Conservation (phyloP, 768 basidiomycete genomes). For the Flagelloscypha sp. region DNA sequence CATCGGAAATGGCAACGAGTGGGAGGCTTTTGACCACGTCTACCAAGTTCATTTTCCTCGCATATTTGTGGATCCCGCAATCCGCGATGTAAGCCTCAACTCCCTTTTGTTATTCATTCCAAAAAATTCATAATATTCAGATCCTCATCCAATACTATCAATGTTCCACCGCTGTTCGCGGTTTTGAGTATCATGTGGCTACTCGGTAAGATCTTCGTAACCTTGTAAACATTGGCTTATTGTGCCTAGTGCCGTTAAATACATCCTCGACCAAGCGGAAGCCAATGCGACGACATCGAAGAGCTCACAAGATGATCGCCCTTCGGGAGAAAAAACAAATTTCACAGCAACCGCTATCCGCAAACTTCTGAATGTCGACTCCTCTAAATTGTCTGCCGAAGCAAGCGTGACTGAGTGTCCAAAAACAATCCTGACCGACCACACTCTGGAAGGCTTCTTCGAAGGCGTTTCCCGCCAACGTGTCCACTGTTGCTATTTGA, state of each 20-base stretch:
- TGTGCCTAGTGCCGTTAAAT: slow-evolving; percentile 62
- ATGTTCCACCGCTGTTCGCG: slow-evolving; percentile 64
- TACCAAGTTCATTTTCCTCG: slow-evolving; percentile 86
- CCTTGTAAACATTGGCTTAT: slow-evolving; percentile 5
- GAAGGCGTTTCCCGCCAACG: slow-evolving; percentile 62
- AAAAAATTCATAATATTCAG: slow-evolving; percentile 29
- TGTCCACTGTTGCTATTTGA: slow-evolving; percentile 73
- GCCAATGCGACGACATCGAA: slow-evolving; percentile 21
- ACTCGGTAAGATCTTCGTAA: slow-evolving; percentile 47
- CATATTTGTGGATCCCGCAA: slow-evolving; percentile 65
- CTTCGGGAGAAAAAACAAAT: slow-evolving; percentile 42
- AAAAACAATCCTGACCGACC: slow-evolving; percentile 28
- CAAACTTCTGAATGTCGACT: slow-evolving; percentile 53
- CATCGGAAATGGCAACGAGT: slow-evolving; percentile 46
- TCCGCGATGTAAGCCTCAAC: slow-evolving; percentile 59
- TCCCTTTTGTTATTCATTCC: background rate
- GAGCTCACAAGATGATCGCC: slow-evolving; percentile 20
- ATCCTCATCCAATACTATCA: slow-evolving; percentile 86
- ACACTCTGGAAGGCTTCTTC: slow-evolving; percentile 65
- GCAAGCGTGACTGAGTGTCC: slow-evolving; percentile 26
- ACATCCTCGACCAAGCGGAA: slow-evolving; percentile 77
- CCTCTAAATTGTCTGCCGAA: slow-evolving; percentile 34
- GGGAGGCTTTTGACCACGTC: slow-evolving; percentile 82
- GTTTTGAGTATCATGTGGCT: slow-evolving; percentile 85
- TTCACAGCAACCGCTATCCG: slow-evolving; percentile 60